These are phyloP conservation scores for Picea glauca DNA, from an alignment of 75 land plant species.

Conservation along the genomic window DNA sequence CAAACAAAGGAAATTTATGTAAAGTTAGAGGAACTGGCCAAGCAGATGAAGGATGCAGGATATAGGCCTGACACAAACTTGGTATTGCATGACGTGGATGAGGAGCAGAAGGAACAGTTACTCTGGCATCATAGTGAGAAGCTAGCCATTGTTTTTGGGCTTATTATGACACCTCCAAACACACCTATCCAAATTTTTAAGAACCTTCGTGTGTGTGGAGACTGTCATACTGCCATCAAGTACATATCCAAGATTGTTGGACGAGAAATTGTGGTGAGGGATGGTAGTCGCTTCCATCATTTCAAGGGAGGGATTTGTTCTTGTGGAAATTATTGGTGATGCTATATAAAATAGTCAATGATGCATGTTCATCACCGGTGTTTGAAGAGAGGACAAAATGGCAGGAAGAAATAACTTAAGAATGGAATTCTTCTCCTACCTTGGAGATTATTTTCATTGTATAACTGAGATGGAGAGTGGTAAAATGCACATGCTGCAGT, in stretches of 20 bases:
- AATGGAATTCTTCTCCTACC: no score
- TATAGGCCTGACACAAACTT: neutral
- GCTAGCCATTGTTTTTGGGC: conserved; percentile 12
- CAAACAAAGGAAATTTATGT: neutral
- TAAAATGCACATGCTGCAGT: no score
- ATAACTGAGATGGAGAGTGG: no score
- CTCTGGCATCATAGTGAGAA: conserved; percentile 10
- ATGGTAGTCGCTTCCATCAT: conserved; percentile 11
- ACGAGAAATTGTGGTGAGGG: conserved; percentile 11
- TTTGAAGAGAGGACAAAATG: no score
- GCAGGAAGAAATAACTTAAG: no score
- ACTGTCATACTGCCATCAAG: conserved; percentile 12
- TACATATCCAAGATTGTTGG: conserved; percentile 9
- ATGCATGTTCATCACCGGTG: neutral
- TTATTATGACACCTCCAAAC: neutral
- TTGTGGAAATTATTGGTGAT: conserved; percentile 14
- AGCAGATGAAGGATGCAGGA: conserved; percentile 8
- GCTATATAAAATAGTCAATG: neutral
- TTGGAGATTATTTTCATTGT: no score
- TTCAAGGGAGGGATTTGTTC: conserved; percentile 9
- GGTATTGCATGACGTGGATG: conserved; percentile 9
- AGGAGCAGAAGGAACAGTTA: conserved; percentile 3
- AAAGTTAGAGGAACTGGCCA: conserved; percentile 5
- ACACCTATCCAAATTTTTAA: conserved; percentile 10
- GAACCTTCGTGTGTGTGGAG: conserved; percentile 7